These are phyloP conservation scores for Annulohypoxylon moriforme DNA, from an alignment of 495 filamentous ascomycete genomes.

Conservation along the genomic window DNA sequence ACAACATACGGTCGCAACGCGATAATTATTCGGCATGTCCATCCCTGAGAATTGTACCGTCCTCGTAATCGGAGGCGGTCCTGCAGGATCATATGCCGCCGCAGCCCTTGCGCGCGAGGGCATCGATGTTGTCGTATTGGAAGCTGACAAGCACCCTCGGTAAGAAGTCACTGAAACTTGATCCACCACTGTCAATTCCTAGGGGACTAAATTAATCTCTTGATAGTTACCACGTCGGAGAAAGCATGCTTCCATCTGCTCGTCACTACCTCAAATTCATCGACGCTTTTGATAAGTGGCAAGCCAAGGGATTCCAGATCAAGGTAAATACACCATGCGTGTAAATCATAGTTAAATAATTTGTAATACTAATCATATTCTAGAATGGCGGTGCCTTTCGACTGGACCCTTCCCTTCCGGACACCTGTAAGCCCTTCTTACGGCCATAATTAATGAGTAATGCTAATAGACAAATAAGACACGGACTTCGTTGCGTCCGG, in stretches of 20 bases:
- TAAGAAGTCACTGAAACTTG: slow-evolving; percentile 17
- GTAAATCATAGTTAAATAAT: neutral
- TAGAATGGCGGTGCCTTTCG: slow-evolving; percentile 61
- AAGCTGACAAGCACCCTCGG: slow-evolving; percentile 61
- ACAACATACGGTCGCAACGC: no score
- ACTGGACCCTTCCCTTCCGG: slow-evolving; percentile 52
- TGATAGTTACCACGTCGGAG: slow-evolving; percentile 60
- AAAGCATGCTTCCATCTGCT: slow-evolving; percentile 63
- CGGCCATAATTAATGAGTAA: no score
- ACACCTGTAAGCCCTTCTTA: slow-evolving; percentile 41
- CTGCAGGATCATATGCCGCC: slow-evolving; percentile 60
- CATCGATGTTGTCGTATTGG: slow-evolving; percentile 55
- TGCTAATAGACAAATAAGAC: slow-evolving; percentile 36
- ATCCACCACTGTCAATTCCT: neutral
- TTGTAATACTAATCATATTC: neutral
- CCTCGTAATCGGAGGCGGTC: slow-evolving; percentile 61
- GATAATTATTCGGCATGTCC: slow-evolving; percentile 1
- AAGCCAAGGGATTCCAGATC: slow-evolving; percentile 56
- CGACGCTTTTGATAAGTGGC: slow-evolving; percentile 57
- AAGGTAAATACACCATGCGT: slow-evolving; percentile 50
- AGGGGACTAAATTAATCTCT: neutral
- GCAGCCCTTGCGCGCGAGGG: slow-evolving; percentile 58
- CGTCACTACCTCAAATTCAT: slow-evolving; percentile 62
- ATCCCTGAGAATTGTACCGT: slow-evolving; percentile 55
- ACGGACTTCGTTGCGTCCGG: slow-evolving; percentile 62